These are phyloP conservation scores for Cinnamomum micranthum DNA, from an alignment of 164 flowering plant genomes.

Conservation along the genomic window DNA sequence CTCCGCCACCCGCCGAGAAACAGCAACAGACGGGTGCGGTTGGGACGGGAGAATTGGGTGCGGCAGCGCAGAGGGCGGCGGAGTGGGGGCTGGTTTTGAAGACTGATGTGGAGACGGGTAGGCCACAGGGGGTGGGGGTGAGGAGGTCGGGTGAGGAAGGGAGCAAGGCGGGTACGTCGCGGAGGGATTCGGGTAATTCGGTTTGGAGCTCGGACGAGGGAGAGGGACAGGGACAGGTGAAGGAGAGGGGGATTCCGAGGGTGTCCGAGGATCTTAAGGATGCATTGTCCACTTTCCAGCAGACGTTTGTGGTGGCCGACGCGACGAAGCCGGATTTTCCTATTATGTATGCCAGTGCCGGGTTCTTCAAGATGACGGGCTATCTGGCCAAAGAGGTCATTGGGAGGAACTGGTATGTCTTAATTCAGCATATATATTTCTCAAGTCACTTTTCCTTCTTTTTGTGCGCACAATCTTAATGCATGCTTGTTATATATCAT, in stretches of 20 bases:
- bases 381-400: constrained; percentile 87
- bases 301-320: constrained; percentile 95
- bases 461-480: too few relatives aligned
- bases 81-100: constrained; percentile 94
- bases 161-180: constrained; percentile 24
- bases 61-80: constrained; percentile 79
- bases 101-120: constrained; percentile 81
- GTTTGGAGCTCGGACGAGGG: constrained; percentile 71
- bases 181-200: constrained; percentile 56
- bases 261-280: constrained; percentile 83
- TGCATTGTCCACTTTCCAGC: constrained; percentile 86
- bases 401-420: constrained; percentile 79
- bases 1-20: constrained; percentile 6
- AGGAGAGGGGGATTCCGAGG: constrained; percentile 55
- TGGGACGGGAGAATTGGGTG: constrained; percentile 31
- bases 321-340: constrained; percentile 88
- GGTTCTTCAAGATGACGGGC: constrained; percentile 98
- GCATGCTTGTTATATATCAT: too few relatives aligned
- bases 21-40: neutral
- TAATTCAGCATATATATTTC: too few relatives aligned
- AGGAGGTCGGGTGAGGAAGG: constrained; percentile 65
- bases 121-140: constrained; percentile 69
- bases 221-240: constrained; percentile 37
- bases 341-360: constrained; percentile 92
- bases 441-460: too few relatives aligned